A percentile compares a stretch with the other conserved stretches of the same genome.
phyloP scores from a whole-genome alignment of 1,139 yeast species.

The Blastobotrys persicus region DNA sequence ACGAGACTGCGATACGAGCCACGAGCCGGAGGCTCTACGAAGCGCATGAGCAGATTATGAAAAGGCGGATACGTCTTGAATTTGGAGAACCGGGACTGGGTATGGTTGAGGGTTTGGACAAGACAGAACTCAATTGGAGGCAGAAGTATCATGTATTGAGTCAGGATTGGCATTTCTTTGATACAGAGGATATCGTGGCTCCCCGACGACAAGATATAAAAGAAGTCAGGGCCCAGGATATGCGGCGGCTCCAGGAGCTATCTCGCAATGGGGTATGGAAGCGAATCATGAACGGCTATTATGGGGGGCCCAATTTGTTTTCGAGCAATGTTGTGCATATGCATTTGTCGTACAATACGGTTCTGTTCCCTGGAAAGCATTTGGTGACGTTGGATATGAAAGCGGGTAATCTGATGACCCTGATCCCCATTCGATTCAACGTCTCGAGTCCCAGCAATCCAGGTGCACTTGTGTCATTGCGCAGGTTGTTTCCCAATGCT shows the following conservation, averaged over 20 bases:
- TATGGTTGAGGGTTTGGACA: conserved; percentile 15
- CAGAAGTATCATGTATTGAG: conserved; percentile 21
- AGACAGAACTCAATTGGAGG: conserved; percentile 16
- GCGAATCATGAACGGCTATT: conserved; percentile 22
- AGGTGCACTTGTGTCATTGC: conserved; percentile 12
- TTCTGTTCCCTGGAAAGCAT: conserved; percentile 30
- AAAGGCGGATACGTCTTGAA: conserved; percentile 18
- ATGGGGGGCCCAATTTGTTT: conserved; percentile 29
- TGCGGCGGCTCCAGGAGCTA: conserved; percentile 11
- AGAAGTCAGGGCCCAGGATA: conserved; percentile 9
- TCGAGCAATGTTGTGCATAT: conserved; percentile 31
- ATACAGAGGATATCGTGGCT: conserved; percentile 21
- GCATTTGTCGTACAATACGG: conserved; percentile 27
- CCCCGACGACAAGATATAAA: conserved; percentile 16
- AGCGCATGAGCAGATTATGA: conserved; percentile 9
- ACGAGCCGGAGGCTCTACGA: background rate
- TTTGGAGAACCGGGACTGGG: conserved; percentile 19
- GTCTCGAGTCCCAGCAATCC: conserved; percentile 14
- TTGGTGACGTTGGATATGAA: conserved; percentile 26
- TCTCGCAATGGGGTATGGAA: conserved; percentile 23
- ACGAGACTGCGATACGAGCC: background rate
- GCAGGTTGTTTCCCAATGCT: conserved; percentile 41
- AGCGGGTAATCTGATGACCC: conserved; percentile 23
- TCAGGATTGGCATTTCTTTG: conserved; percentile 29
- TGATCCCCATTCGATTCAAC: conserved; percentile 26